Evolutionary conservation across 257 asterid genomes (phyloP).

Genomic region (Solanum lignicaule): DNA sequence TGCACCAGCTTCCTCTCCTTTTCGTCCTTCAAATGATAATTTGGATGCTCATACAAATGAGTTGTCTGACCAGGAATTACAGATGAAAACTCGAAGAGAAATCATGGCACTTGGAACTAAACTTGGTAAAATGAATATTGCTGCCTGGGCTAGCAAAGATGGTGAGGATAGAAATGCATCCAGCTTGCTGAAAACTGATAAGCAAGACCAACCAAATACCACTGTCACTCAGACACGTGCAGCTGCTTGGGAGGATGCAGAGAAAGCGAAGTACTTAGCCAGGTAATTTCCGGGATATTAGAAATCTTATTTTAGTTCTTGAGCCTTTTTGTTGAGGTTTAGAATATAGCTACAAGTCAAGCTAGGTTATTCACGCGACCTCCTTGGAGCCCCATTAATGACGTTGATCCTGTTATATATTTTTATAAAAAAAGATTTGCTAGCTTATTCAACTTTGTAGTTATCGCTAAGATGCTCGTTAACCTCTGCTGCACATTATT

Average conservation of each 20-base stretch:
- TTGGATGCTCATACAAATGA: not conserved
- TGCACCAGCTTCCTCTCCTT: constrained; percentile 3
- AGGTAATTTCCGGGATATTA: not conserved
- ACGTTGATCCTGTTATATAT: not conserved
- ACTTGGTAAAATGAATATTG: constrained; percentile 16
- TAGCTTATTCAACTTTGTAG: not conserved
- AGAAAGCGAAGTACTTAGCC: constrained; percentile 11
- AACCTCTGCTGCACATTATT: not conserved
- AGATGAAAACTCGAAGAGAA: constrained; percentile 13
- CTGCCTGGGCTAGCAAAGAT: constrained; percentile 19
- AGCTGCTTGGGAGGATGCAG: constrained; percentile 21
- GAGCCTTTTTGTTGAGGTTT: not conserved
- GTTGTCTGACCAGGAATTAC: constrained; percentile 6
- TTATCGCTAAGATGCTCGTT: not conserved
- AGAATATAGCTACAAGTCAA: not conserved
- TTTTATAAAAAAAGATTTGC: not conserved
- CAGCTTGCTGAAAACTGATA: not conserved
- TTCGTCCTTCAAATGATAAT: not conserved
- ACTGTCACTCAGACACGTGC: constrained; percentile 6
- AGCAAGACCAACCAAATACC: not conserved
- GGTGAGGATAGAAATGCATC: constrained; percentile 4
- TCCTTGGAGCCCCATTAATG: not conserved
- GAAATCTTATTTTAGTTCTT: not conserved
- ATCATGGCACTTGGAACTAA: constrained; percentile 17
- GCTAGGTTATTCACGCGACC: not conserved